phyloP scores from a whole-genome alignment of 176 grass and related monocot genomes.

The Urochloa ruziziensis region DNA sequence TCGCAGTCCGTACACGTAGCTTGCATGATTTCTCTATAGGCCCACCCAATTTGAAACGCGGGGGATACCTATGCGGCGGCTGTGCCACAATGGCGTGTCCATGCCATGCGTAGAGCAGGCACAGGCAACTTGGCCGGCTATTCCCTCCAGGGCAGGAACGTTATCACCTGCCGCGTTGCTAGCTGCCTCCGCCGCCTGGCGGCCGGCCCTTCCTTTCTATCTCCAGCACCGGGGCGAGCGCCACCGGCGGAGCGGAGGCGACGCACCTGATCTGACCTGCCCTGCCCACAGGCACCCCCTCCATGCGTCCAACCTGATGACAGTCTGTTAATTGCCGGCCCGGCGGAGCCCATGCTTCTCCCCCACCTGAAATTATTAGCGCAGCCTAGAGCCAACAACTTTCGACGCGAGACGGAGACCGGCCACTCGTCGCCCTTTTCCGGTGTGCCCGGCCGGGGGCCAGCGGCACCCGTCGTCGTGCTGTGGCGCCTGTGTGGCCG shows the following conservation, averaged over 20 bases:
- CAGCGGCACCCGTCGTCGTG: not conserved
- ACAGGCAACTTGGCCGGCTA: slow-evolving; percentile 37
- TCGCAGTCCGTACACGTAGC: not conserved
- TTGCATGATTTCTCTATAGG: not conserved
- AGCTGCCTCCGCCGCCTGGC: not conserved
- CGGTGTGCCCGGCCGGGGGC: not conserved
- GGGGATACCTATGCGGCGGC: not conserved
- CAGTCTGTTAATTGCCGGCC: not conserved
- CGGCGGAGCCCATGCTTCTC: slow-evolving; percentile 16
- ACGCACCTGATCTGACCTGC: not conserved
- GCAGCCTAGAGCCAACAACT: not conserved
- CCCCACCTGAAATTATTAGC: not conserved
- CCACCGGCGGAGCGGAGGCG: not conserved
- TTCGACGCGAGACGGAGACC: not conserved
- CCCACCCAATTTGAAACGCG: not conserved
- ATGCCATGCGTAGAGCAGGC: not conserved
- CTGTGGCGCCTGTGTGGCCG: too few species aligned
- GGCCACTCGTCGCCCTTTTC: not conserved
- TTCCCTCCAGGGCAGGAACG: not conserved
- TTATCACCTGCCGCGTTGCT: not conserved
- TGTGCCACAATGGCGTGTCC: not conserved
- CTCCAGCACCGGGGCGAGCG: not conserved
- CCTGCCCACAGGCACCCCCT: not conserved
- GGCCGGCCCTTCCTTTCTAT: not conserved
- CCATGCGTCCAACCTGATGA: slow-evolving; percentile 19